Evolutionary conservation across 768 basidiomycete species (phyloP), one percentile per base, ranked within the genome.

Genomic region (Sutorius australiensis): DNA sequence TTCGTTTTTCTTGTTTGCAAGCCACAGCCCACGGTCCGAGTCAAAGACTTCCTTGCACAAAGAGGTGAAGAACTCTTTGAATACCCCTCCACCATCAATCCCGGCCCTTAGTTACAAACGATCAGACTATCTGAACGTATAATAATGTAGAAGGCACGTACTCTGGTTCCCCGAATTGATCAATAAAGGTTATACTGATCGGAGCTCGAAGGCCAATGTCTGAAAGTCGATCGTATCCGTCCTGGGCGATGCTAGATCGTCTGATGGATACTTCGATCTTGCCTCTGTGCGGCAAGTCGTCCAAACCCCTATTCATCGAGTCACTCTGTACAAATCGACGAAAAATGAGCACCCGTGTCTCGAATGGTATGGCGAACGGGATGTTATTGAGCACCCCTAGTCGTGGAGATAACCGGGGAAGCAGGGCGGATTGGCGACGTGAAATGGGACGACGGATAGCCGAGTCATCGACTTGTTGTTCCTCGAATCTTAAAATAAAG

Each of bases 61-160:
- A 13, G 88, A 91, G 2, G 94, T 99, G 63, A 98, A 81, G 61
- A 98, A 97, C 68, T 98, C 97, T 67, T 98, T 99, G 77, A 97
- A 98, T 5, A 98, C 86, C 0, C 97, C 97, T 3, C 97, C 95
- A 2, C 95, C 95, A 58, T 98, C 95, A 31, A 98, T 95, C 0
- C 95, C 95, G 16, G 87, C 84, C 67, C 89, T 90, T 40, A 3
- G 41, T 42, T 12, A 17, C 2, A 30, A 31, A 3, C 11, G 9
- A 39, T 67, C 13, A 65, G 46, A 27, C 38, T 17, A 8, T n/a
- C 11, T 17, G 8, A 16, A 40, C 12, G 39, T 43, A 42, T 6
- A 30, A 8, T 28, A 46, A 0, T n/a, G 27, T 13, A 12, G 24
- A 43, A 27, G 44, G 51, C 13, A 75, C 87, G 69, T 63, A 94